Conservation (phyloP, 2,329 filamentous ascomycete species). For the Fusarium citri region DNA sequence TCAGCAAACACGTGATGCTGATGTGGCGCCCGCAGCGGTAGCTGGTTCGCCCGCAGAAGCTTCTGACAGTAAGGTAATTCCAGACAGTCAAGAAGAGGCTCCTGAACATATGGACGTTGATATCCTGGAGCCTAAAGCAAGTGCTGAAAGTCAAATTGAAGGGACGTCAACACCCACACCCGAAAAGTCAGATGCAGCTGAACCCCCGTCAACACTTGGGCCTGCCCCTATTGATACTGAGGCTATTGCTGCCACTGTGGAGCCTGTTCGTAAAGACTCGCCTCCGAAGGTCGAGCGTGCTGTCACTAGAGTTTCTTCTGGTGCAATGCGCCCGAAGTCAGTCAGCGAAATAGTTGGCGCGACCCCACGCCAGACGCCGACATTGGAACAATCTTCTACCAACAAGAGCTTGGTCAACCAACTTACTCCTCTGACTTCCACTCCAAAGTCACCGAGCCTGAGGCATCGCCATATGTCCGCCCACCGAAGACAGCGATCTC, state of each 20-base stretch:
- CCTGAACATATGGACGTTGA: slow-evolving; percentile 54
- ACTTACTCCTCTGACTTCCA: slow-evolving; percentile 57
- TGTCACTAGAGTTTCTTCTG: slow-evolving; percentile 76
- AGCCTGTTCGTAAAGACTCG: slow-evolving; percentile 33
- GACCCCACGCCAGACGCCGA: slow-evolving; percentile 55
- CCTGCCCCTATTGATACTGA: neutral
- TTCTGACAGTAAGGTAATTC: slow-evolving; percentile 45
- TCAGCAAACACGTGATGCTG: neutral
- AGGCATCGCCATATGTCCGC: slow-evolving; percentile 45
- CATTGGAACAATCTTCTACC: slow-evolving; percentile 50
- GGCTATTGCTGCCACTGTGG: neutral
- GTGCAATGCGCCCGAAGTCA: slow-evolving; percentile 76
- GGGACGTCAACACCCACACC: neutral
- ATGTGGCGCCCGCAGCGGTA: neutral
- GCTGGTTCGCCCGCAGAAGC: slow-evolving; percentile 4
- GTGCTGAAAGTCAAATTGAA: slow-evolving; percentile 24
- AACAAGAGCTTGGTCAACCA: slow-evolving; percentile 50
- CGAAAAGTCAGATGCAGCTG: slow-evolving; percentile 19
- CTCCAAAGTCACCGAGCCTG: slow-evolving; percentile 56
- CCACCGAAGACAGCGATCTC: slow-evolving; percentile 67
- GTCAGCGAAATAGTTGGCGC: slow-evolving; percentile 78
- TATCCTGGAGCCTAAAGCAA: slow-evolving; percentile 39
- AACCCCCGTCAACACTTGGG: slow-evolving; percentile 24
- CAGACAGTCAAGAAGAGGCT: slow-evolving; percentile 52
- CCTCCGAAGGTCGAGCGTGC: slow-evolving; percentile 60